A percentile compares a stretch with the other conserved stretches of the same genome.
Evolutionary conservation across 805 yeast genomes (phyloP).

Genomic region (Barnettozyma sp.): DNA sequence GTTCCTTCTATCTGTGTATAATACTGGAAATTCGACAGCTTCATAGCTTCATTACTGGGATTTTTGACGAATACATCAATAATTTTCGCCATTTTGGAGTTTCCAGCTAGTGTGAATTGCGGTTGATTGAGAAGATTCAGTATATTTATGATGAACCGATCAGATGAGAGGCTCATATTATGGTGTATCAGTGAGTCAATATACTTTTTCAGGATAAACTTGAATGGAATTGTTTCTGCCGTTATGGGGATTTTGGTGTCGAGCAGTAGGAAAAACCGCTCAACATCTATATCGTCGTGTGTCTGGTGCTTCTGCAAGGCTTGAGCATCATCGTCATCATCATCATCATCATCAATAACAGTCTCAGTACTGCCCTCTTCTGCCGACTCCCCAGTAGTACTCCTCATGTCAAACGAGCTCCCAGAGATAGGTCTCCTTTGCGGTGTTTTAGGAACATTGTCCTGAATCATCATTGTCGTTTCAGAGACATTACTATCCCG

Average conservation of each 20-base stretch:
- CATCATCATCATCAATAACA: slow-evolving; percentile 2
- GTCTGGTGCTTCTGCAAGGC: background rate
- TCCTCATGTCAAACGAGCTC: slow-evolving; percentile 19
- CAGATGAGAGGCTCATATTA: slow-evolving; percentile 12
- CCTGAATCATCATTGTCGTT: slow-evolving; percentile 17
- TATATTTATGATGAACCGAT: slow-evolving; percentile 20
- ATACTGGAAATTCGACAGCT: slow-evolving; percentile 17
- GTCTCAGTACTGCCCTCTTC: no score
- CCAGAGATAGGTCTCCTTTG: slow-evolving; percentile 20
- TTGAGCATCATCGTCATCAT: background rate
- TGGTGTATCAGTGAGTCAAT: slow-evolving; percentile 14
- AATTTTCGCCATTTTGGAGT: slow-evolving; percentile 12
- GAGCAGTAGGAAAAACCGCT: no score
- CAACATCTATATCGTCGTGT: no score
- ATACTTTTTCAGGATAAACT: slow-evolving; percentile 15
- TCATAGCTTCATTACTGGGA: slow-evolving; percentile 24
- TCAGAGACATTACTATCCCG: slow-evolving; percentile 17
- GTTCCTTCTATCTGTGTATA: slow-evolving; percentile 10
- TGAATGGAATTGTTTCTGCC: slow-evolving; percentile 13
- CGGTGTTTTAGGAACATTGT: slow-evolving; percentile 14
- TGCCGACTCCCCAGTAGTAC: no score
- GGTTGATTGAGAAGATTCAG: slow-evolving; percentile 16
- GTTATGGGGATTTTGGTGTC: slow-evolving; percentile 10
- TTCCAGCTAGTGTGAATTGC: slow-evolving; percentile 3
- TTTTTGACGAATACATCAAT: slow-evolving; percentile 17